Evolutionary conservation across 495 filamentous ascomycete species (phyloP), one percentile per base, ranked within the genome.

Genomic region (Neurospora sp.): DNA sequence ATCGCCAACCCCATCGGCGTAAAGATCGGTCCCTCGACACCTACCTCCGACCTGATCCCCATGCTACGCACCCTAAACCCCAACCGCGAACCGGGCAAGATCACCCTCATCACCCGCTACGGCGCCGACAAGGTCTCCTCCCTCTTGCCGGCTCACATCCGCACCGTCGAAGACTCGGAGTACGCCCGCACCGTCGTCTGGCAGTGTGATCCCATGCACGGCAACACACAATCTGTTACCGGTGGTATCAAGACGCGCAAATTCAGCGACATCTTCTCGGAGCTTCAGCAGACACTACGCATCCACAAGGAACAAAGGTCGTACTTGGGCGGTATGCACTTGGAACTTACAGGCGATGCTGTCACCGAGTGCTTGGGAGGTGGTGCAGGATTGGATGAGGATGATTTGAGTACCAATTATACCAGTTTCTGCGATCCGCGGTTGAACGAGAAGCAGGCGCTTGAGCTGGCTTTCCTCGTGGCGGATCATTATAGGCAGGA

Each of bases 181-280:
- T 92, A 91, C 71, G 87, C 87, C 2, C 90, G 95, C 79, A 79
- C 88, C 27, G 94, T 97, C 16, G 93, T 99, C 74, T 99, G 96
- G 96, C 93, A 97, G 81, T 97, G 94, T 82, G 96, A 99, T 82
- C 96, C 96, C 12, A 98, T 98, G 96, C 96, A 99, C 83, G 96
- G 96, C 45, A 94, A 94, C 81, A 93, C 91, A 27, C 84, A 84
- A 71, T 87, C 89, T 22, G 94, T 93, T 0, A 84, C 89, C 0
- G 84, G 87, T 0, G 90, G 90, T 9, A 87, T 97, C 79, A 99
- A 99, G 85, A 99, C 96, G 3, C 87, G 96, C 3, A 89, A 91
- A 70, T 98, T 98, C 82, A 87, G 86, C 42, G 89, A 92, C 80
- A 97, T 99, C 73, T 88, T 97, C 75, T 89, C 87, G 14, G 96